A percentile compares a stretch with the other conserved stretches of the same genome.
phyloP scores from a whole-genome alignment of 345 rosid species.

The Reutealis trisperma region DNA sequence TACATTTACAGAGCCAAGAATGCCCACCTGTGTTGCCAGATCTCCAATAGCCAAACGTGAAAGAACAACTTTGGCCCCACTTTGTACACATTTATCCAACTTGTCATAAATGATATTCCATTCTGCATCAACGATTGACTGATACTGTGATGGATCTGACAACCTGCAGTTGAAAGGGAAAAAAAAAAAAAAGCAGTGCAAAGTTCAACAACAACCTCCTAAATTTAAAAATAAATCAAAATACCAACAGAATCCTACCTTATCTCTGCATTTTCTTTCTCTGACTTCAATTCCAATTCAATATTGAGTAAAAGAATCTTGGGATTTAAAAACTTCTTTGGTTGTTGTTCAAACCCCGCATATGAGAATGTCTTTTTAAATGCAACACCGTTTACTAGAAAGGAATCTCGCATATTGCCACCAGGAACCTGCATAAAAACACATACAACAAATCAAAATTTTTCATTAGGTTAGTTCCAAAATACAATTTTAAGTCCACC shows the following conservation, averaged over 20 bases:
- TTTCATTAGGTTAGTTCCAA: neutral
- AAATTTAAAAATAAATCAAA: slow-evolving; percentile 1
- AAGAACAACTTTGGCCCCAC: slow-evolving; percentile 96
- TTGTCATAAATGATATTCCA: slow-evolving; percentile 99
- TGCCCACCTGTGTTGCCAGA: slow-evolving; percentile 86
- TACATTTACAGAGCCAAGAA: neutral
- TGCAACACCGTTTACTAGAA: slow-evolving; percentile 96
- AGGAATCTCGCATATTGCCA: slow-evolving; percentile 95
- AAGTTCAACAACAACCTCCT: slow-evolving; percentile 12
- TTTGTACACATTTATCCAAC: slow-evolving; percentile 87
- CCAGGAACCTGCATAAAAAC: slow-evolving; percentile 74
- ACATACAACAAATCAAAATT: slow-evolving; percentile 13
- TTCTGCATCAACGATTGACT: slow-evolving; percentile 99
- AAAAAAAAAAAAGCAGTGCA: slow-evolving; percentile 1
- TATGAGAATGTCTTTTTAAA: slow-evolving; percentile 99
- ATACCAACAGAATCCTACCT: slow-evolving; percentile 43
- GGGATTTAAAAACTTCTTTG: slow-evolving; percentile 84
- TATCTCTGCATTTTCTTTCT: slow-evolving; percentile 99
- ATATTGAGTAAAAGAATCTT: slow-evolving; percentile 82
- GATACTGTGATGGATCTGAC: slow-evolving; percentile 94
- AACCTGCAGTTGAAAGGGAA: slow-evolving; percentile 57
- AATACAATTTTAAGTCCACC: neutral
- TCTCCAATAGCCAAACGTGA: slow-evolving; percentile 99
- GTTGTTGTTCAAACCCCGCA: slow-evolving; percentile 99
- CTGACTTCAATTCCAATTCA: slow-evolving; percentile 95